phyloP scores from a whole-genome alignment of 2,329 filamentous ascomycete species.

The Trichoderma oligosporum region DNA sequence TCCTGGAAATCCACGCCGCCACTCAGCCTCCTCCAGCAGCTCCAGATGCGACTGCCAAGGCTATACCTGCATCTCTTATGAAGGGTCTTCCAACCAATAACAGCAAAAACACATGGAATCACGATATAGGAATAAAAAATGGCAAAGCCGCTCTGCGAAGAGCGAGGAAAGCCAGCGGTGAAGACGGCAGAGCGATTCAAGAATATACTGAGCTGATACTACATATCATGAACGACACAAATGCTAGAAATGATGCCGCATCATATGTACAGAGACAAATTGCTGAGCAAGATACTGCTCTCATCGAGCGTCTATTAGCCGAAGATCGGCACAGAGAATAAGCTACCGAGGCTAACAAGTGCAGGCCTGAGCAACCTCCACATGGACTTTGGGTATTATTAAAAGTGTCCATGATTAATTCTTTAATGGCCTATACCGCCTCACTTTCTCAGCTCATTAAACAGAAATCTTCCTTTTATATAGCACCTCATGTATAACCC shows the following conservation, averaged over 20 bases:
- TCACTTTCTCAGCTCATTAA: not conserved
- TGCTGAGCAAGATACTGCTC: conserved; percentile 44
- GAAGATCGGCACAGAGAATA: conserved; percentile 38
- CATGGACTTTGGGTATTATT: conserved; percentile 16
- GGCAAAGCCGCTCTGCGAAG: conserved; percentile 52
- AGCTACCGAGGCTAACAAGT: not conserved
- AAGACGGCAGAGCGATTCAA: conserved; percentile 55
- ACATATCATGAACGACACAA: conserved; percentile 41
- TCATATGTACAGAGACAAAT: conserved; percentile 44
- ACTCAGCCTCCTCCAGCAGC: conserved; percentile 44
- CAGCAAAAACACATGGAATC: conserved; percentile 49
- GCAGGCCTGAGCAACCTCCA: not conserved
- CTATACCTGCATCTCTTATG: conserved; percentile 34
- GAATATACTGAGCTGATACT: conserved; percentile 59
- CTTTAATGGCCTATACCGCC: not conserved
- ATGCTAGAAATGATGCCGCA: conserved; percentile 31
- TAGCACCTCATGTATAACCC: not conserved
- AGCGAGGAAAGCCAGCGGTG: conserved; percentile 47
- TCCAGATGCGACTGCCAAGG: conserved; percentile 25
- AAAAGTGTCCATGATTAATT: too few relatives aligned
- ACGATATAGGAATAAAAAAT: conserved; percentile 54
- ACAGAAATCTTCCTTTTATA: not conserved
- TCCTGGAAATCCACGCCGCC: conserved; percentile 47
- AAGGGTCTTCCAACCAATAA: conserved; percentile 27
- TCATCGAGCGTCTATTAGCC: conserved; percentile 48